Base-by-base conservation (phyloP, 805 yeast species). In the Pichia gijzeniarum region DNA sequence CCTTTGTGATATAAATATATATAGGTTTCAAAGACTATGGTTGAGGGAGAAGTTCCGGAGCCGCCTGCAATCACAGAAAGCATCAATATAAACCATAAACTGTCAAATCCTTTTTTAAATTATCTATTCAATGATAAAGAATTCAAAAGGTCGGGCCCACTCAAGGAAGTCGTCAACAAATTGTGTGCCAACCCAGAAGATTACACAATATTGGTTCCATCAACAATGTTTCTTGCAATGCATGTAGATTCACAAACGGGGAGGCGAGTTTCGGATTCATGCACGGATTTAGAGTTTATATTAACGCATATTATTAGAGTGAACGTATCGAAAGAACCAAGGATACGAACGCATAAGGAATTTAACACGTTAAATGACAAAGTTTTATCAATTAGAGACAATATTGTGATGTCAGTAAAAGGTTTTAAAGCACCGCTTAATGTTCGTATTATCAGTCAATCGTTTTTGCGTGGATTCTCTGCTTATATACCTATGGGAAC, bases 171-270 rank as follows among this genome's bases (percentile, higher is more conserved):
- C 7, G 68, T 79, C 32, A 57, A 62, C 4, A 70, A 61, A 41
- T 55, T 82, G 20, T 54, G 69, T 2, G 60, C 56, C 36, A 63
- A 61, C 49, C 77, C 82, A 33, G 70, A 69, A 17, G 74, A 73
- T n/a, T 79, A 72, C 57, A 69, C 79, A 2, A 58, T 85, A 13
- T 58, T 85, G n/a, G 79, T 82, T 1, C 95, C 95, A 0, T 76
- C 79, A 5, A 64, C 82, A 1, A 57, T 62, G 22, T 61, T 73
- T 2, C 64, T 84, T 10, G 55, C 64, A 38, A 59, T 69, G 41
- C 67, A 61, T 47, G 58, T 56, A 16, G 80, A 76, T 43, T 44
- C 48, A 12, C 69, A 63, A 17, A 47, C 73, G 0, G 65, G 70
- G 9, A 43, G 60, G 1, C 57, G 70, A 2, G 69, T 78, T 44